A percentile compares a stretch with the other conserved stretches of the same genome.
Conservation (phyloP, 352 stramenopile genomes). For the Globisporangium lucens region DNA sequence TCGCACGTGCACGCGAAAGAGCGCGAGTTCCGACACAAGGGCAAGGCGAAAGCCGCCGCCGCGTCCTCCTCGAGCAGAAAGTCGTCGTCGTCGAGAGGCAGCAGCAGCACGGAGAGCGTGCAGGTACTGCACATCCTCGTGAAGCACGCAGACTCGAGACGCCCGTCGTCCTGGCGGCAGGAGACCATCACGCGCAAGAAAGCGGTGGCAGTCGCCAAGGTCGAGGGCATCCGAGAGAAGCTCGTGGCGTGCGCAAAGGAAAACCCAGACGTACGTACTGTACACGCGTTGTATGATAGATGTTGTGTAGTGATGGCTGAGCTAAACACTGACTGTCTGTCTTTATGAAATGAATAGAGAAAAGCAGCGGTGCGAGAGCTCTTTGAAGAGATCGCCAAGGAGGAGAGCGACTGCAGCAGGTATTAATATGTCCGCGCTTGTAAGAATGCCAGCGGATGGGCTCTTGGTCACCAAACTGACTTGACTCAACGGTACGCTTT, state of each 20-base stretch:
- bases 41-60: conserved; percentile 22
- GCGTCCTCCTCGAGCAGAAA: conserved; percentile 8
- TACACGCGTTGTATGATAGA: not conserved
- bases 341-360: not conserved
- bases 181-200: conserved; percentile 87
- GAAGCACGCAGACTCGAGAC: conserved; percentile 81
- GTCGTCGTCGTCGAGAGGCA: not conserved
- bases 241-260: conserved; percentile 68
- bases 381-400: conserved; percentile 85
- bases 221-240: conserved; percentile 79
- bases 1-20: conserved; percentile 82
- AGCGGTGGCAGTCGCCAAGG: conserved; percentile 72
- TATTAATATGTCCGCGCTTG: conserved; percentile 39
- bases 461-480: not conserved
- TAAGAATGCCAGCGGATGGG: not conserved
- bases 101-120: conserved; percentile 33
- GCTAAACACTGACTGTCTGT: not conserved
- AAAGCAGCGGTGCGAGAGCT: conserved; percentile 56
- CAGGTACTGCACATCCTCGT: conserved; percentile 87
- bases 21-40: conserved; percentile 63
- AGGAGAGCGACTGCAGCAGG: conserved; percentile 89
- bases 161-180: conserved; percentile 86
- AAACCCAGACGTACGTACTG: conserved; percentile 46
- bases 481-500: not conserved
- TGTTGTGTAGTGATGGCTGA: conserved; percentile 8